Evolutionary conservation across 2,329 filamentous ascomycete species (phyloP), one percentile per base, ranked within the genome.

Genomic region (Epichloe baconii): DNA sequence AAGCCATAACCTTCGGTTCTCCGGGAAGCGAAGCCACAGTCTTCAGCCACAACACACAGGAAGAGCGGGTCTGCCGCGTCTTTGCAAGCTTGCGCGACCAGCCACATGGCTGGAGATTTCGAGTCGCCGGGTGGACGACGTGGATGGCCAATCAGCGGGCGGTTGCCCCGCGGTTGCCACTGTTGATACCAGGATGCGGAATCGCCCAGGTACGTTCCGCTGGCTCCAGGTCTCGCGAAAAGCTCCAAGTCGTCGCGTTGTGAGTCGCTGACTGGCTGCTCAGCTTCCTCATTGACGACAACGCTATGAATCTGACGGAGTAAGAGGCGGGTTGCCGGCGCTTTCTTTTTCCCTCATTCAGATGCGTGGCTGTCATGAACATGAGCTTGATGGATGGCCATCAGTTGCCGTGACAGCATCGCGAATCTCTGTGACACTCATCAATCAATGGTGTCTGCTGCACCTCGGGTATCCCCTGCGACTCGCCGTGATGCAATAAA

Each of bases 121-220:
- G 47, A 48, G 54, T 55, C 49, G 57, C 53, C 53, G 2, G 23
- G 23, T 26, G 23, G 23, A 26, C 6, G 23, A 6, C 23, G 12
- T 1, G 5, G 21, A 34, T 21, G 53, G 53, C 75, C 74, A 78
- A 77, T 77, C 50, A 64, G 23, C 58, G 40, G 4, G 14, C 60
- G 62, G 79, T 83, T 83, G 78, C 76, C 59, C 65, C 58, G 75
- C 65, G 62, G 76, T 79, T 78, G 74, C 70, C 62, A 65, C 57
- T 78, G 73, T 78, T 78, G 71, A 77, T 55, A 48, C 59, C 55
- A 57, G 45, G 54, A 54, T 52, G 47, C 55, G 53, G 47, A 42
- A 42, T 46, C 26, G 48, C 26, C 53, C 49, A 48, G 54, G 55
- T 58, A 59, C 58, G 57, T 58, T 57, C 54, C 54, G 48, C 23